Evolutionary conservation across 116 monocot genomes (phyloP).

Genomic region (Cymodocea nodosa): DNA sequence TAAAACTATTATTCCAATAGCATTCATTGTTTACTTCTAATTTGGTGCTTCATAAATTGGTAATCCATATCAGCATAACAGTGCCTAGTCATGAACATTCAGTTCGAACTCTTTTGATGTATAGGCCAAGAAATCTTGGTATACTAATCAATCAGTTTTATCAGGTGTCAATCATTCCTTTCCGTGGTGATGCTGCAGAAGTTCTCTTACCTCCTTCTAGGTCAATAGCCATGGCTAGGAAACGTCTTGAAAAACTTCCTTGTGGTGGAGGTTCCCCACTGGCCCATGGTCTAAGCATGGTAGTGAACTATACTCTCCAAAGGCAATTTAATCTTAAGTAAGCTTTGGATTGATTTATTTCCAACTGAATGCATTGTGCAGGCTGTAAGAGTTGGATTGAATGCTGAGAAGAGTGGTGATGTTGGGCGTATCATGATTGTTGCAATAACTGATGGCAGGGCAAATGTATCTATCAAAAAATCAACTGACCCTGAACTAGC

Average conservation of each 20-base stretch:
- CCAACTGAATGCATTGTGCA: slow-evolving; percentile 12
- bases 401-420: slow-evolving; percentile 99
- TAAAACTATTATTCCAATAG: too few species aligned
- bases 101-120: background rate
- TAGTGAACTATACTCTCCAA: slow-evolving; percentile 11
- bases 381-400: slow-evolving; percentile 98
- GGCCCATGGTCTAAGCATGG: slow-evolving; percentile 97
- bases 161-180: slow-evolving; percentile 94
- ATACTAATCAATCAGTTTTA: slow-evolving; percentile 1
- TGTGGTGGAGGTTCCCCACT: slow-evolving; percentile 99
- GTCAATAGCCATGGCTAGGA: slow-evolving; percentile 96
- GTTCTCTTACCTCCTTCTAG: slow-evolving; percentile 95
- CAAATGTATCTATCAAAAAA: slow-evolving; percentile 83
- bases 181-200: slow-evolving; percentile 97
- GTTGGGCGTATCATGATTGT: slow-evolving; percentile 98
- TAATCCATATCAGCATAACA: too few species aligned
- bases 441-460: slow-evolving; percentile 97
- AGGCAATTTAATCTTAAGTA: background rate
- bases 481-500: slow-evolving; percentile 86
- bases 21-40: too few species aligned
- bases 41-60: too few species aligned
- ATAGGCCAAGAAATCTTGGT: background rate
- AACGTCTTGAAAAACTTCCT: slow-evolving; percentile 89
- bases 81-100: background rate
- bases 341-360: background rate